Evolutionary conservation across 2,329 filamentous ascomycete species (phyloP).

Genomic region (Dothiorella sarmentorum): DNA sequence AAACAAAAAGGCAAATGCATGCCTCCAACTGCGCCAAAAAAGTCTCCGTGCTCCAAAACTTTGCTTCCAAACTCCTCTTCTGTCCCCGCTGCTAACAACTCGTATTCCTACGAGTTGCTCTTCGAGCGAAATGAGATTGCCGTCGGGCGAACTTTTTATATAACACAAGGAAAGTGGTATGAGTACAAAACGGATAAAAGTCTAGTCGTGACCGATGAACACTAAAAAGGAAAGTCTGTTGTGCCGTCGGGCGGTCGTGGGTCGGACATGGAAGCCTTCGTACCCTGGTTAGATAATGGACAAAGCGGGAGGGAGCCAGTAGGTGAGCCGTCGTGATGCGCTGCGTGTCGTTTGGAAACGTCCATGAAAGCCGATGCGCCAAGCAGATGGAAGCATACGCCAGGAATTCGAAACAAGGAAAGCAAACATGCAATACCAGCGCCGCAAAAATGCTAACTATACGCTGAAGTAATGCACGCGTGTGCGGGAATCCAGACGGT

Average conservation of each 20-base stretch:
- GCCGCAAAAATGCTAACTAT: conserved; percentile 12
- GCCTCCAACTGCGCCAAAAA: conserved; percentile 15
- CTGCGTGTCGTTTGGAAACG: conserved; percentile 14
- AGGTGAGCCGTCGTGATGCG: conserved; percentile 15
- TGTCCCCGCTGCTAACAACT: conserved; percentile 8
- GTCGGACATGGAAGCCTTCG: conserved; percentile 8
- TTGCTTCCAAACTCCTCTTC: neutral
- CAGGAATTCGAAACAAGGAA: conserved; percentile 7
- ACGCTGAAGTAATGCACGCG: neutral
- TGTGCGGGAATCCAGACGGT: neutral
- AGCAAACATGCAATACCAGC: conserved; percentile 4
- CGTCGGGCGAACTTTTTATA: conserved; percentile 16
- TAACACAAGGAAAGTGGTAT: conserved; percentile 9
- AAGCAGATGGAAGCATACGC: conserved; percentile 11
- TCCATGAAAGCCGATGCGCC: conserved; percentile 12
- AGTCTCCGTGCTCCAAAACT: neutral
- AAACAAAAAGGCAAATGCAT: neutral
- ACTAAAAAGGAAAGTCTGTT: conserved; percentile 4
- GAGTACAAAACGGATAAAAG: conserved; percentile 4
- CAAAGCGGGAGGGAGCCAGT: neutral
- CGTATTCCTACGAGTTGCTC: conserved; percentile 11
- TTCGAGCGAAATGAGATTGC: conserved; percentile 11
- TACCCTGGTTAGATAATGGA: neutral
- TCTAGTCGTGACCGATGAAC: conserved; percentile 12
- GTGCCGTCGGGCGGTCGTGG: conserved; percentile 15